Evolutionary conservation across 345 rosid species (phyloP), one percentile per base, ranked within the genome.

Genomic region (Eucalyptus dawsonii): DNA sequence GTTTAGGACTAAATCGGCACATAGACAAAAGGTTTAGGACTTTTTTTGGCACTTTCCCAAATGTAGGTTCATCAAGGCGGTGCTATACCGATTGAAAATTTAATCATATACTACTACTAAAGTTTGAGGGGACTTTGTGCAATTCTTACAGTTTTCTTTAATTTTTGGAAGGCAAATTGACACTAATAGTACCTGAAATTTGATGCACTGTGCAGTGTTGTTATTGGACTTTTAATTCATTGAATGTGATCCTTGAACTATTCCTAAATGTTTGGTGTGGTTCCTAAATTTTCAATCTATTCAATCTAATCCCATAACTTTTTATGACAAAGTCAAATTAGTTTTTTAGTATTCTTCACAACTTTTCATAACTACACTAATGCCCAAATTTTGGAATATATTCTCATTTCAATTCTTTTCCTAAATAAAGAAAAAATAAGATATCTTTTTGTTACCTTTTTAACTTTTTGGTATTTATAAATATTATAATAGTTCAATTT

Each of bases 191-290:
- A 56, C 62, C 29, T 56, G 9, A 56, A 9, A 56, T 56, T 56
- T 22, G 62, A 56, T 56, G 62, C 13, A 56, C 1, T 1, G 13
- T 56, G 29, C 1, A 56, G 2, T 56, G 62, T 56, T 16, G 62
- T 34, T 24, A 9, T 56, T 21, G 3, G 6, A 56, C 3, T 56
- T 56, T 2, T 22, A 56, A 56, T 56, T 56, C 13, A 22, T 56
- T 56, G 0, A 56, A 4, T 56, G 6, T 2, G 19, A 0, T 9
- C 1, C 27, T 56, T 56, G 3, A 56, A 56, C 1, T 56, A 56
- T 56, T 56, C 1, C 62, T 22, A 56, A 56, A 56, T 56, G 29
- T 56, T 56, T 0, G 13, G 3, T 56, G 11, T 1, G 6, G 62
- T 56, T 56, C 29, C 29, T 9, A 56, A 56, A 56, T 2, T 56